These are phyloP conservation scores for Clonostachys rhizophaga DNA, from an alignment of 2,329 filamentous ascomycete genomes.

Conservation along the genomic window DNA sequence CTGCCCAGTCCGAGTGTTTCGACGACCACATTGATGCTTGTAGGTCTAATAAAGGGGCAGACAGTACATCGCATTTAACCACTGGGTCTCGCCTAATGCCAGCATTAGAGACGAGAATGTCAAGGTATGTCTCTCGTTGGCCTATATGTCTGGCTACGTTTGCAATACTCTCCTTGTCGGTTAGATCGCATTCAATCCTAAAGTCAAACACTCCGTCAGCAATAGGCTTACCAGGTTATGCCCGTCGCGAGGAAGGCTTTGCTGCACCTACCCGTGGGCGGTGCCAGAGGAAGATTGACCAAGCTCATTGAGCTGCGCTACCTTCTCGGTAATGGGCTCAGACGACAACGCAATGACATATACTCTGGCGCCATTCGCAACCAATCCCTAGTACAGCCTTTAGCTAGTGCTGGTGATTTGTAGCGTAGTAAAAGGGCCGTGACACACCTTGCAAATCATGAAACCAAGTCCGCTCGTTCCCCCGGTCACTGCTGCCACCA, in stretches of 20 bases:
- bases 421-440: background rate
- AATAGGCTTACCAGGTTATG: too few species aligned
- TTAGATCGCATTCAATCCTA: constrained; percentile 28
- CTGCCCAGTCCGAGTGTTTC: constrained; percentile 31
- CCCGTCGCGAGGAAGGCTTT: background rate
- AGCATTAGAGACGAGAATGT: constrained; percentile 43
- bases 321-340: constrained; percentile 30
- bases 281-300: constrained; percentile 25
- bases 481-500: constrained; percentile 26
- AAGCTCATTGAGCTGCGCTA: constrained; percentile 29
- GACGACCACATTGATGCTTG: constrained; percentile 42
- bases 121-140: constrained; percentile 30
- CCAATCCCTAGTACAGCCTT: constrained; percentile 25
- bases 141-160: constrained; percentile 21
- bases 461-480: constrained; percentile 37
- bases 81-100: constrained; percentile 40
- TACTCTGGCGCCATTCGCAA: constrained; percentile 38
- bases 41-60: constrained; percentile 31
- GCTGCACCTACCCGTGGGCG: constrained; percentile 25
- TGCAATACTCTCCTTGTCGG: constrained; percentile 31
- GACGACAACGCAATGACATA: constrained; percentile 33
- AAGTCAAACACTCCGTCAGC: too few species aligned
- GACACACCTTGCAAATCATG: constrained; percentile 36
- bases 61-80: constrained; percentile 33
- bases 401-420: background rate